These are phyloP conservation scores for Leishmania arabica DNA, from an alignment of 208 protist species.

Conservation along the genomic window DNA sequence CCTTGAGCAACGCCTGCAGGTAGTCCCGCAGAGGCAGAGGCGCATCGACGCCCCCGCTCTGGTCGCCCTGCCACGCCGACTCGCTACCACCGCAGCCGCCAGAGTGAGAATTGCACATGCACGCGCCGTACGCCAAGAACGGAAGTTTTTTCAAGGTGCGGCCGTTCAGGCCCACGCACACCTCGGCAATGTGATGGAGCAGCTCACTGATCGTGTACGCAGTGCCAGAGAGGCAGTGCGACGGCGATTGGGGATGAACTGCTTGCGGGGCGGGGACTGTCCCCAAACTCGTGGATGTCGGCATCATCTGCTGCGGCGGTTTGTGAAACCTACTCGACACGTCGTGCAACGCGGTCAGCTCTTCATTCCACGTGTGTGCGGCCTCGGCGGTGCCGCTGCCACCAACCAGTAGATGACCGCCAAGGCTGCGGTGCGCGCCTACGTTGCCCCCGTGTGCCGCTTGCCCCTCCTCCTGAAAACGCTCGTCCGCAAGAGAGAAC, in stretches of 20 bases:
- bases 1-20: slow-evolving; percentile 19
- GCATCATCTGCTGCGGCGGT: background rate
- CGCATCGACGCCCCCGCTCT: background rate
- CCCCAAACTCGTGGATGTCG: background rate
- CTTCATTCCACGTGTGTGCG: background rate
- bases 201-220: background rate
- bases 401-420: background rate
- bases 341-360: background rate
- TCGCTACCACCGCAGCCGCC: background rate
- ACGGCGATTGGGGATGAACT: background rate
- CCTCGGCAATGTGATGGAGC: slow-evolving; percentile 36
- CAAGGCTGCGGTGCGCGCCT: background rate
- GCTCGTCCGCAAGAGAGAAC: background rate
- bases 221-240: background rate
- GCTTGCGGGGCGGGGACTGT: background rate
- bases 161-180: slow-evolving; percentile 85
- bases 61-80: background rate
- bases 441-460: background rate
- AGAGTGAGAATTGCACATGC: slow-evolving; percentile 11
- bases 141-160: slow-evolving; percentile 92
- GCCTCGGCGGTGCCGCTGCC: background rate
- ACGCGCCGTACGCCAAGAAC: slow-evolving; percentile 77
- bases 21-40: slow-evolving; percentile 3
- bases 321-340: background rate
- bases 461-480: background rate